These are phyloP conservation scores for Nepenthes gracilis DNA, from an alignment of 148 eudicot species.

Conservation along the genomic window DNA sequence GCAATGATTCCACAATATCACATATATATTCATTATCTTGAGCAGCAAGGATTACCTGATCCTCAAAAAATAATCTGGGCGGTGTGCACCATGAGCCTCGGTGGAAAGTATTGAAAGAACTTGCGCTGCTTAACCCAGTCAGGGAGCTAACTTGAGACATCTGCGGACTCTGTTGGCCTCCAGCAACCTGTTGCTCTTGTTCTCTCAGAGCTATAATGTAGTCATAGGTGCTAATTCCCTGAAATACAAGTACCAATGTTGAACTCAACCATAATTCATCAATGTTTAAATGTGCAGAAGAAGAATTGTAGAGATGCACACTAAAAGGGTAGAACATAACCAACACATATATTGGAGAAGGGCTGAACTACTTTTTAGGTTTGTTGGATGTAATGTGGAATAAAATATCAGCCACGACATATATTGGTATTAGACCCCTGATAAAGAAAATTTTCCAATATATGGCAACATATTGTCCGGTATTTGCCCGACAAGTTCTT, in stretches of 20 bases:
- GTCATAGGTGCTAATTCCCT: slow-evolving; percentile 98
- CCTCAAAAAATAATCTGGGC: slow-evolving; percentile 86
- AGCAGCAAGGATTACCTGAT: slow-evolving; percentile 42
- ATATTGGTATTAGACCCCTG: too few species aligned
- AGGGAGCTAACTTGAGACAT: slow-evolving; percentile 92
- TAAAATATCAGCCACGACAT: too few species aligned
- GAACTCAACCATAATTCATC: too few species aligned
- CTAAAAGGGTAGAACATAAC: too few species aligned
- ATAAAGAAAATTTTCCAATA: too few species aligned
- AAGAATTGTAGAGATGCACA: too few species aligned
- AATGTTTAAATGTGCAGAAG: background rate
- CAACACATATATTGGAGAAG: too few species aligned
- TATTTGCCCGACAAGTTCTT: too few species aligned
- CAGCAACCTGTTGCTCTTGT: slow-evolving; percentile 83
- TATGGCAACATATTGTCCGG: too few species aligned
- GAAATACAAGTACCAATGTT: background rate
- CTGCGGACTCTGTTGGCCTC: slow-evolving; percentile 96
- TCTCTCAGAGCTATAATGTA: slow-evolving; percentile 96
- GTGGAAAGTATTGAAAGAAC: slow-evolving; percentile 79
- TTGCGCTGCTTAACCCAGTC: slow-evolving; percentile 95
- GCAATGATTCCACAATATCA: background rate
- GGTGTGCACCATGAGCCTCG: slow-evolving; percentile 98
- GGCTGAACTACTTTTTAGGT: too few species aligned
- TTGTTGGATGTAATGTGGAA: too few species aligned
- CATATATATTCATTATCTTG: background rate